Evolutionary conservation across 768 basidiomycete species (phyloP).

Genomic region (Lactifluus pinguis): DNA sequence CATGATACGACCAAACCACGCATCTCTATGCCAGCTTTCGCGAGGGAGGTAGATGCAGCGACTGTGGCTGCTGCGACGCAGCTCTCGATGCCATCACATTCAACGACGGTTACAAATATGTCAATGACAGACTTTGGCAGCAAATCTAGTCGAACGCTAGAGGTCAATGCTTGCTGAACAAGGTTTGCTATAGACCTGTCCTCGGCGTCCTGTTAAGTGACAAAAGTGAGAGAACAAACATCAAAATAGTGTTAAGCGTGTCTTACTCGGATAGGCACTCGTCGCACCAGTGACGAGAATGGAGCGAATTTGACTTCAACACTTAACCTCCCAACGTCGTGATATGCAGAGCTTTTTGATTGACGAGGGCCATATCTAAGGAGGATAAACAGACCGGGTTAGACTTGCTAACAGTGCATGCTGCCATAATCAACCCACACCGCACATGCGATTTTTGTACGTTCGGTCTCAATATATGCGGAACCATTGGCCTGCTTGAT

Average conservation of each 20-base stretch:
- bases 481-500: constrained; percentile 94
- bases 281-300: constrained; percentile 70
- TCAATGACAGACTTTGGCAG: constrained; percentile 95
- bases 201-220: constrained; percentile 75
- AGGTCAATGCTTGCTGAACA: constrained; percentile 76
- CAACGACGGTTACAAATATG: constrained; percentile 81
- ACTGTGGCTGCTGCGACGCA: constrained; percentile 80
- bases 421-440: constrained; percentile 42
- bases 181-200: constrained; percentile 76
- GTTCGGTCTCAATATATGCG: constrained; percentile 89
- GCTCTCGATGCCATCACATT: constrained; percentile 86
- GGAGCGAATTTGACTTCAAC: constrained; percentile 97
- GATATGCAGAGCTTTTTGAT: constrained; percentile 71
- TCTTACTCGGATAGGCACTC: constrained; percentile 80
- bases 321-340: constrained; percentile 80
- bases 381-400: constrained; percentile 6
- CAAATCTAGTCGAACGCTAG: constrained; percentile 78
- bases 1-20: constrained; percentile 80
- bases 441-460: constrained; percentile 90
- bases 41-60: constrained; percentile 84
- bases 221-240: not conserved
- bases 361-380: constrained; percentile 77
- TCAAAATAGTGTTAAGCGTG: constrained; percentile 2
- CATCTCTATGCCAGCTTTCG: constrained; percentile 90
- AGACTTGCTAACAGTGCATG: constrained; percentile 24